Evolutionary conservation across 1,284 basidiomycete species (phyloP).

Genomic region (Ceratobasidium sp.): DNA sequence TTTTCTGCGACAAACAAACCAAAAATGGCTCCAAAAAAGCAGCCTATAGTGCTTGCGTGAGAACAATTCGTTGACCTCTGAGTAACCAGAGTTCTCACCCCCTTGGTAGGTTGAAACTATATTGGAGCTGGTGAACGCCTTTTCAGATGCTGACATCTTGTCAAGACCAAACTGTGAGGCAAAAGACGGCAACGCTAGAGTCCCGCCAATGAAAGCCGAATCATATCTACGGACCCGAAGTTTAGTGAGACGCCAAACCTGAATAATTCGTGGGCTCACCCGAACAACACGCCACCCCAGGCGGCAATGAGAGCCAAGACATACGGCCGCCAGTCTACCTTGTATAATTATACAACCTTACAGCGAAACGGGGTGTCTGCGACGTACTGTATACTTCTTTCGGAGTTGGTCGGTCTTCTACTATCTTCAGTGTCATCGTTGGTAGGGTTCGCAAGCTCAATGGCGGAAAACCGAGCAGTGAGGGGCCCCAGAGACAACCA

Average conservation of each 20-base stretch:
- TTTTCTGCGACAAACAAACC: conserved; percentile 53
- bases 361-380: background rate
- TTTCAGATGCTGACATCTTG: conserved; percentile 53
- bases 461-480: no score
- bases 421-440: conserved; percentile 20
- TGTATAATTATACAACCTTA: background rate
- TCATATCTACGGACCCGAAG: conserved; percentile 57
- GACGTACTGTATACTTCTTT: conserved; percentile 38
- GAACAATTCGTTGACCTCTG: background rate
- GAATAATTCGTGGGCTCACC: background rate
- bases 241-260: background rate
- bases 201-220: conserved; percentile 61
- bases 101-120: conserved; percentile 64
- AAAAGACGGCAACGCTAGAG: conserved; percentile 61
- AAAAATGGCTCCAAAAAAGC: conserved; percentile 59
- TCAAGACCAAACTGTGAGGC: conserved; percentile 59
- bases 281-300: conserved; percentile 40
- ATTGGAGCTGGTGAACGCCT: conserved; percentile 59
- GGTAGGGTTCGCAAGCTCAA: background rate
- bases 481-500: background rate
- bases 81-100: background rate
- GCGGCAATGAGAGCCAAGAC: conserved; percentile 26
- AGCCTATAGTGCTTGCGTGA: conserved; percentile 48
- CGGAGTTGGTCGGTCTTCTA: conserved; percentile 43
- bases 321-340: conserved; percentile 35